Evolutionary conservation across 2,329 filamentous ascomycete species (phyloP), one percentile per base, ranked within the genome.

Genomic region (Penicillium sp.): DNA sequence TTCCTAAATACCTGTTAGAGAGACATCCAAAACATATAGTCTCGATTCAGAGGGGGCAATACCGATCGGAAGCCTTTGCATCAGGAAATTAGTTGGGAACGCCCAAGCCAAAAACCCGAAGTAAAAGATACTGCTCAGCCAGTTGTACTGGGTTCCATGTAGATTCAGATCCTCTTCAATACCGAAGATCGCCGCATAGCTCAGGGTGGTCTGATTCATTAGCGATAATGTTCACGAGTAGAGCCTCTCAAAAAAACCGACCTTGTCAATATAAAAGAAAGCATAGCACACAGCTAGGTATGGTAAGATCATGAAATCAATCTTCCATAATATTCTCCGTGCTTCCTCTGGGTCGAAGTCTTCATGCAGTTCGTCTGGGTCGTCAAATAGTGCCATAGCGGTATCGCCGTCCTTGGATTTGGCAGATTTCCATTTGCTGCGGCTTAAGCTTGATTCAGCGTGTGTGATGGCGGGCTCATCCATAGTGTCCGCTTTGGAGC

Each of bases 151-250:
- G 0, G 80, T 78, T 1, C 84, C 84, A n/a, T 79, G 74, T 1
- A 88, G 76, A 14, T 80, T 62, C 9, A 88, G 76, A 59, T 87
- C 85, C 2, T 86, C 79, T 23, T 79, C 77, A 58, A 89, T 83
- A 1, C 85, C 85, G 57, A 88, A 88, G 50, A 89, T 85, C 21
- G 86, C 85, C 0, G 87, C 86, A 62, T 88, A 88, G 1, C 81
- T 84, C 29, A 86, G 71, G 0, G 81, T 85, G 0, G 83, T 86
- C 75, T 86, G 26, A 42, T 14, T 14, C 7, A 19, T 4, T 14
- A 39, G 9, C 11, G 47, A 21, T 42, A 46, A 50, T 27, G 47
- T 14, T 10, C 45, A 19, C 10, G 13, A 14, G 21, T 11, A 13
- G 4, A n/a, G 2, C 7, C 14, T 37, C 13, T 4, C 2, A 29